Base-by-base conservation (phyloP, 805 yeast genomes). In the Diddensiella transvaalensis region DNA sequence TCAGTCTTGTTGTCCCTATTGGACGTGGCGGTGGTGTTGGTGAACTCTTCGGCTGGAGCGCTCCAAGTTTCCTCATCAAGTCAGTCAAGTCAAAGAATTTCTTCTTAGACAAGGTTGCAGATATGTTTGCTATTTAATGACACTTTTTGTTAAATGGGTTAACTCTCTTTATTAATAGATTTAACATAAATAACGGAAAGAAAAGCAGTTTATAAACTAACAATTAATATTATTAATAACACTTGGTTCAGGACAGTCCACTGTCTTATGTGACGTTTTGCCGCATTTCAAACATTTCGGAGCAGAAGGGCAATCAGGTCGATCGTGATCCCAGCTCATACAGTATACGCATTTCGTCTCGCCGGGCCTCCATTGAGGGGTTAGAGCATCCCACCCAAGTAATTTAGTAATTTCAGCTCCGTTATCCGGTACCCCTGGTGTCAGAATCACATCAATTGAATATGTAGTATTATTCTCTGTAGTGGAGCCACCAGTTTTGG, bases 1-100 rank as follows among this genome's bases (percentile, higher is more conserved):
- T 38, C 11, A 48, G 51, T 4, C 17, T 40, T 13, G 39, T 51
- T 4, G 52, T 54, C 10, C 55, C 60, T n/a, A 45, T 56, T 22
- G 50, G 56, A 2, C 22, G 30, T 11, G 36, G 35, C 11, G 58
- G 58, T 17, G 58, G 60, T 2, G 51, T 57, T 17, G 61, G 60
- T n/a, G 41, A 33, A 3, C 13, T 52, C 37, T 47, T 32, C 36
- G 61, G 61, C 18, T 44, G 42, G 40, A 22, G 47, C 3, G 22
- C 52, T 23, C 60, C 60, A 5, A 52, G 46, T 26, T 56, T 54
- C 33, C n/a, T 56, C 17, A 49, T 56, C n/a, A 29, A 35, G 18
- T 21, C 23, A 40, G 17, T 46, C 24, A 56, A 54, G 43, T 13
- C 38, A 35, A 35, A 35, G 38, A 17, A 35, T 18, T 35, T 35